Evolutionary conservation across 2,329 filamentous ascomycete genomes (phyloP).

Genomic region (Colletotrichum sp.): DNA sequence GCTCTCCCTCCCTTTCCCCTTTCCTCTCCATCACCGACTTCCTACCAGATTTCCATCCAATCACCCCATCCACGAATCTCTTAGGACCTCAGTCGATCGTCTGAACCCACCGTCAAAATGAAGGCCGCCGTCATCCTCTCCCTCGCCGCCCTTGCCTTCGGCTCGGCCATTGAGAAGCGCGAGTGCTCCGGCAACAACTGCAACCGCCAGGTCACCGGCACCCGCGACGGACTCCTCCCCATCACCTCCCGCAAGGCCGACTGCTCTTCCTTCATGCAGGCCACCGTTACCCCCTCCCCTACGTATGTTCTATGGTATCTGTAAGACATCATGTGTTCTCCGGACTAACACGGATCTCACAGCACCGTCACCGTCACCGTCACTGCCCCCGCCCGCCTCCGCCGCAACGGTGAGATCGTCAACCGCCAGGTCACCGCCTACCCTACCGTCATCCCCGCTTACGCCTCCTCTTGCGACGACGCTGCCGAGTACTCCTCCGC

Average conservation of each 20-base stretch:
- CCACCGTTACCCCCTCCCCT: conserved; percentile 43
- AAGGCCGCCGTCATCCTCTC: conserved; percentile 44
- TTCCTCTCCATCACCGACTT: conserved; percentile 23
- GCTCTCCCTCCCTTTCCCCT: conserved; percentile 3
- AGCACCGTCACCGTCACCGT: conserved; percentile 43
- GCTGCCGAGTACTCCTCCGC: conserved; percentile 41
- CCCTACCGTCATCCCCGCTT: conserved; percentile 40
- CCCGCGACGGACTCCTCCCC: conserved; percentile 38
- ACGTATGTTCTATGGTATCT: conserved; percentile 33
- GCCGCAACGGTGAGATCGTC: conserved; percentile 24
- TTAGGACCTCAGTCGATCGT: conserved; percentile 23
- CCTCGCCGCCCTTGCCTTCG: conserved; percentile 40
- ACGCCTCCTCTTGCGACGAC: conserved; percentile 42
- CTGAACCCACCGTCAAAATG: conserved; percentile 36
- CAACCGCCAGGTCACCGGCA: conserved; percentile 50
- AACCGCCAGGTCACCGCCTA: conserved; percentile 34
- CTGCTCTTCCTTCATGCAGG: conserved; percentile 45
- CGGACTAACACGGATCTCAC: conserved; percentile 23
- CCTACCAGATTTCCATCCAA: conserved; percentile 21
- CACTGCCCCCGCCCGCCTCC: conserved; percentile 33
- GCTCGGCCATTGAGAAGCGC: conserved; percentile 38
- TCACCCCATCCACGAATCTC: conserved; percentile 20
- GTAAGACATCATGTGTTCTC: not conserved
- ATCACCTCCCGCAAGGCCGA: conserved; percentile 39
- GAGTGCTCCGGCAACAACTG: conserved; percentile 49